A percentile compares a stretch with the other conserved stretches of the same genome.
These are phyloP conservation scores for Phytopythium mirpurense DNA, from an alignment of 352 stramenopile genomes.

Conservation along the genomic window DNA sequence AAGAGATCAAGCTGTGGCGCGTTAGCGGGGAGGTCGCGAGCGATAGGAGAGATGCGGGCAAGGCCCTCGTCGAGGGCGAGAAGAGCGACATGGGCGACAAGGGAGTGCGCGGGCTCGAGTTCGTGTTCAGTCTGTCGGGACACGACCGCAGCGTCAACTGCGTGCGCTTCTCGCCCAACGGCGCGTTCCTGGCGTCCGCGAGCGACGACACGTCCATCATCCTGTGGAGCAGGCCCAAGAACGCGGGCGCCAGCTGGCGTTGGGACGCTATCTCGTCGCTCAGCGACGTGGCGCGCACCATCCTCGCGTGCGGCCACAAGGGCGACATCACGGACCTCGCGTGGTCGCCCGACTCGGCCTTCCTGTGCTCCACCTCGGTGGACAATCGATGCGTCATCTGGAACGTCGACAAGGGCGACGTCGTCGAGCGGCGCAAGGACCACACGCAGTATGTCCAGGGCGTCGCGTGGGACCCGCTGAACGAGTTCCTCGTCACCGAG, in stretches of 20 bases:
- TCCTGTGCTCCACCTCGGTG: constrained; percentile 89
- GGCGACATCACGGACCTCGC: constrained; percentile 90
- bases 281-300: constrained; percentile 70
- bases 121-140: constrained; percentile 80
- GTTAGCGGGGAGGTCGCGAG: constrained; percentile 21
- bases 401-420: constrained; percentile 69
- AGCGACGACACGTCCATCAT: constrained; percentile 89
- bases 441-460: constrained; percentile 96
- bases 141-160: constrained; percentile 90
- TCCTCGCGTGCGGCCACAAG: constrained; percentile 80
- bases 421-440: constrained; percentile 87
- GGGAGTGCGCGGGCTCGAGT: constrained; percentile 34
- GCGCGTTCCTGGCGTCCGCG: constrained; percentile 77
- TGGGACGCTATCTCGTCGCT: constrained; percentile 78
- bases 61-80: not conserved
- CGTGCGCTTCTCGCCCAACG: constrained; percentile 89
- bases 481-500: constrained; percentile 92
- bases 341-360: constrained; percentile 90
- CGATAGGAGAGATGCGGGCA: not conserved
- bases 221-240: constrained; percentile 78
- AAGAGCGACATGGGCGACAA: constrained; percentile 2
- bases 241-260: constrained; percentile 51
- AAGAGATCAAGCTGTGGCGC: constrained; percentile 87
- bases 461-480: constrained; percentile 93
- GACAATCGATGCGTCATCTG: constrained; percentile 91